Percentiles rank a stretch among this genome's conserved stretches.
Evolutionary conservation across 371 early-diverging fungal species (phyloP).

Genomic region (Sporodiniella umbellata): DNA sequence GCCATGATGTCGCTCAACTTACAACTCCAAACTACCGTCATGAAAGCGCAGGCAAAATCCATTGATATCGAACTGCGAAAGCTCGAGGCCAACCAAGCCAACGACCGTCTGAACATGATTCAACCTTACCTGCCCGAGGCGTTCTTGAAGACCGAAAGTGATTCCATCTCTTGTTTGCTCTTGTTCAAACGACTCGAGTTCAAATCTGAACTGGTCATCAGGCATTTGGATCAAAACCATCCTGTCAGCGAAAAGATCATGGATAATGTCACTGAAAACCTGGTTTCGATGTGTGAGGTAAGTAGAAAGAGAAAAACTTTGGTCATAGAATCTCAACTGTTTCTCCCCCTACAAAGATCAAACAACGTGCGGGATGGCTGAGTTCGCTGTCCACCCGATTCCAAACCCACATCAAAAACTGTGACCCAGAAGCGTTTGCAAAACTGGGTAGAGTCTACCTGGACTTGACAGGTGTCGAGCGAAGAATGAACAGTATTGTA

Average conservation of each 20-base stretch:
- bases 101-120: slow-evolving; percentile 61
- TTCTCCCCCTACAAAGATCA: slow-evolving; percentile 33
- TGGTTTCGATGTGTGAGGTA: slow-evolving; percentile 60
- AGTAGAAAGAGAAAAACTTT: no score
- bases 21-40: slow-evolving; percentile 75
- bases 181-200: slow-evolving; percentile 77
- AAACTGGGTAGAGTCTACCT: slow-evolving; percentile 68
- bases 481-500: slow-evolving; percentile 66
- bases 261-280: slow-evolving; percentile 47
- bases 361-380: slow-evolving; percentile 70
- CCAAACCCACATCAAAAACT: slow-evolving; percentile 63
- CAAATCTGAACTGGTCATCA: slow-evolving; percentile 75
- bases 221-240: slow-evolving; percentile 72
- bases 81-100: slow-evolving; percentile 81
- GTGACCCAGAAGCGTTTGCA: slow-evolving; percentile 66
- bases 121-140: slow-evolving; percentile 83
- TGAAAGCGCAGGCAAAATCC: slow-evolving; percentile 84
- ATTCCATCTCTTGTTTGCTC: slow-evolving; percentile 71
- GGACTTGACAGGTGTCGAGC: slow-evolving; percentile 69
- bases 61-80: slow-evolving; percentile 88
- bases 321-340: background rate
- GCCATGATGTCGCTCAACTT: slow-evolving; percentile 83
- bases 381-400: slow-evolving; percentile 66
- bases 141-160: slow-evolving; percentile 79
- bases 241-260: slow-evolving; percentile 57